A percentile compares a stretch with the other conserved stretches of the same genome.
phyloP scores from a whole-genome alignment of 768 basidiomycete species.

The Tubosaeta sp. region DNA sequence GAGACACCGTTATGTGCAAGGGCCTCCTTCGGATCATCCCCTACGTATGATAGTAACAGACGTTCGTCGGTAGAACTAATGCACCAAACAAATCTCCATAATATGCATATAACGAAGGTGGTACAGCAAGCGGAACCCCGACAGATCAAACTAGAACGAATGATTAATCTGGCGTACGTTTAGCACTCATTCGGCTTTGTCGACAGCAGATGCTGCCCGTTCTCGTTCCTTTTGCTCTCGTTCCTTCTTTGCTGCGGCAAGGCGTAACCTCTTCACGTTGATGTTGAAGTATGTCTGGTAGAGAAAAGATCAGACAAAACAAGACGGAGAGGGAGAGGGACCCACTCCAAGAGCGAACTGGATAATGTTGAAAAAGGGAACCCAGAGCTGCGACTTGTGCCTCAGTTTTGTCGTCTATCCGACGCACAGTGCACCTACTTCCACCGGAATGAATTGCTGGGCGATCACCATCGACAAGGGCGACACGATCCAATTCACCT shows the following conservation, averaged over 20 bases:
- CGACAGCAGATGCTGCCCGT: slow-evolving; percentile 19
- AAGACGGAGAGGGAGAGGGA: slow-evolving; percentile 2
- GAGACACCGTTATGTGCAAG: slow-evolving; percentile 39
- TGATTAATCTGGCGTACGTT: slow-evolving; percentile 10
- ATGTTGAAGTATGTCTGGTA: slow-evolving; percentile 69
- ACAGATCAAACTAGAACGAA: background rate
- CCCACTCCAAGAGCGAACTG: slow-evolving; percentile 75
- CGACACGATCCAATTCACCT: slow-evolving; percentile 80
- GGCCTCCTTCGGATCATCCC: slow-evolving; percentile 25
- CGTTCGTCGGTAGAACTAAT: slow-evolving; percentile 6
- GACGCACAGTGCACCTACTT: slow-evolving; percentile 40
- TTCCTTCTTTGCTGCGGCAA: slow-evolving; percentile 53
- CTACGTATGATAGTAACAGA: slow-evolving; percentile 34
- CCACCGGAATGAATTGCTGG: slow-evolving; percentile 73
- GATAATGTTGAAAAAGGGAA: slow-evolving; percentile 79
- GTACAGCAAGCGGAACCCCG: background rate
- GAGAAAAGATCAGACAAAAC: background rate
- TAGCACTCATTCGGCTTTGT: slow-evolving; percentile 15
- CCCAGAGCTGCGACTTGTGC: slow-evolving; percentile 62
- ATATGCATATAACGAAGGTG: slow-evolving; percentile 13
- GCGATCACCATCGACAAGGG: slow-evolving; percentile 73
- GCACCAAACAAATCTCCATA: slow-evolving; percentile 3
- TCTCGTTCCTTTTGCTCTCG: slow-evolving; percentile 33
- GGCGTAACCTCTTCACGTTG: slow-evolving; percentile 58
- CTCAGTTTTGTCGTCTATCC: slow-evolving; percentile 2